Evolutionary conservation across 2,329 filamentous ascomycete genomes (phyloP).

Genomic region (Penicillium sp.): DNA sequence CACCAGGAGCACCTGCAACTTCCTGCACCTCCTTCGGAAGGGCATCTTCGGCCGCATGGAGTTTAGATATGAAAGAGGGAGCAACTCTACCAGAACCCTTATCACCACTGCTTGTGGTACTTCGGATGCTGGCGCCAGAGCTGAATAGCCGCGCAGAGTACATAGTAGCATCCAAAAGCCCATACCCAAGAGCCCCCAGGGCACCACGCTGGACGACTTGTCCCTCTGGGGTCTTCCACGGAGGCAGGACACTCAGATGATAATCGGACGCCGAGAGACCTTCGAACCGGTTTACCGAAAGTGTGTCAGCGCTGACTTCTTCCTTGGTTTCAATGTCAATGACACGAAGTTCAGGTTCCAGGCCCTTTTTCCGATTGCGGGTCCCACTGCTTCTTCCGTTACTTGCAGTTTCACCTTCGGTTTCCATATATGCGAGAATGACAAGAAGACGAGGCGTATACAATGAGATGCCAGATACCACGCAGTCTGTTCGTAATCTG

Average conservation of each 20-base stretch:
- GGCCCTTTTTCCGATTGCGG: conserved; percentile 70
- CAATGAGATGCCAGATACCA: conserved; percentile 93
- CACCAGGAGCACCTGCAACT: conserved; percentile 54
- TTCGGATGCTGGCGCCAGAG: conserved; percentile 73
- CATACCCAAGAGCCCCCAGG: conserved; percentile 68
- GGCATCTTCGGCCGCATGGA: conserved; percentile 42
- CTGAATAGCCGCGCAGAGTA: conserved; percentile 85
- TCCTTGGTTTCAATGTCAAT: conserved; percentile 82
- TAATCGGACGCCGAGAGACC: conserved; percentile 85
- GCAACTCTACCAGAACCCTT: conserved; percentile 52
- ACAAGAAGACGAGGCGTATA: conserved; percentile 90
- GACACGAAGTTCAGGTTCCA: conserved; percentile 83
- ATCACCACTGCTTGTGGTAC: conserved; percentile 57
- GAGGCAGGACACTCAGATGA: conserved; percentile 79
- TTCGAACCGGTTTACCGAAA: conserved; percentile 84
- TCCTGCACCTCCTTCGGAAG: conserved; percentile 46
- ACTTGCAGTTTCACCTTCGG: conserved; percentile 65
- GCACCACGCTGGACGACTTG: conserved; percentile 67
- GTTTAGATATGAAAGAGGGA: conserved; percentile 56
- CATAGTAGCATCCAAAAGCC: conserved; percentile 87
- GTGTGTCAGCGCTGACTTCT: conserved; percentile 80
- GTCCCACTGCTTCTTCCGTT: conserved; percentile 51
- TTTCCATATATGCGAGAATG: conserved; percentile 83
- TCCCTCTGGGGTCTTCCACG: conserved; percentile 62
- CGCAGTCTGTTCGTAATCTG: conserved; percentile 91